Percentiles rank a stretch among this genome's conserved stretches.
phyloP scores from a whole-genome alignment of 306 rosid species.

The Cucurbita maxima region DNA sequence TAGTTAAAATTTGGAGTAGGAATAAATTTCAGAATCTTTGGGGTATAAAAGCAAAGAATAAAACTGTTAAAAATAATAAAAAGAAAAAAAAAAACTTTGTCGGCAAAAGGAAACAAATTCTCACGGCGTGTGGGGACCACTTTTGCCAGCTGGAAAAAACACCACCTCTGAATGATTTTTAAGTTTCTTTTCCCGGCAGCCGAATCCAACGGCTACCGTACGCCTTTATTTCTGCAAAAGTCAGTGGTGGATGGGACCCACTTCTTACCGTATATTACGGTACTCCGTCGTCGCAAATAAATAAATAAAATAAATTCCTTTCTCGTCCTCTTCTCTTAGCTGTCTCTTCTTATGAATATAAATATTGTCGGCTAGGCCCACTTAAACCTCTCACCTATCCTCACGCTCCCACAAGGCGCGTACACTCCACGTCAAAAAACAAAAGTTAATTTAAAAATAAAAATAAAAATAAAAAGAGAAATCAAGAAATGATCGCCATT shows the following conservation, averaged over 20 bases:
- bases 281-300: neutral
- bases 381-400: neutral
- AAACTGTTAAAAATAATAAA: neutral
- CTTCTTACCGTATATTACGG: neutral
- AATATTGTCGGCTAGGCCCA: neutral
- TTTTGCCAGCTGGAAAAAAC: neutral
- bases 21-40: too few relatives aligned
- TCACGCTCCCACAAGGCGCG: neutral
- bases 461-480: too few relatives aligned
- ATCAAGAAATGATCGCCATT: neutral
- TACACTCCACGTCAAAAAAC: neutral
- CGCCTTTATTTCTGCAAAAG: neutral
- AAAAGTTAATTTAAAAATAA: neutral
- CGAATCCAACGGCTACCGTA: constrained; percentile 5
- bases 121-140: neutral
- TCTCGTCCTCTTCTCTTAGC: neutral
- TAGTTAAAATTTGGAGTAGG: too few relatives aligned
- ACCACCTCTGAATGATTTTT: neutral
- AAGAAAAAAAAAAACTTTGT: neutral
- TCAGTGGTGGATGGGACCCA: neutral
- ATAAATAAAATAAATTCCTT: neutral
- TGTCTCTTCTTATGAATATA: neutral
- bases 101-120: neutral
- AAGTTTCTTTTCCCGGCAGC: neutral
- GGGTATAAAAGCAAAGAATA: neutral